Conservation (phyloP, 164 flowering plant species). For the Protea cynaroides region DNA sequence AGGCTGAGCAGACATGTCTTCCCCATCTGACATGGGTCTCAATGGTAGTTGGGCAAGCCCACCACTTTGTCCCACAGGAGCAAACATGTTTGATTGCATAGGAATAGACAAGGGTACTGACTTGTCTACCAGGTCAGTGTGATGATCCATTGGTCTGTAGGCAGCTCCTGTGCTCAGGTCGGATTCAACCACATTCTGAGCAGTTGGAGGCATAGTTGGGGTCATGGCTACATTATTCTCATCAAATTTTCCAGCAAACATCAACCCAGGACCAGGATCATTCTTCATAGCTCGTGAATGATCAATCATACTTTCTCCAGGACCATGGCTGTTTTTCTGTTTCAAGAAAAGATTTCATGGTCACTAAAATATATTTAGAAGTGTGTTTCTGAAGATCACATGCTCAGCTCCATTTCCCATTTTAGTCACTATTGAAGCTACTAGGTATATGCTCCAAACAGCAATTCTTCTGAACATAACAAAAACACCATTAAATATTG, state of each 20-base stretch:
- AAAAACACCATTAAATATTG: too few relatives aligned
- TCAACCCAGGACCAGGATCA: conserved; percentile 42
- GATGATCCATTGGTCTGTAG: conserved; percentile 43
- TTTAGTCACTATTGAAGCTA: too few relatives aligned
- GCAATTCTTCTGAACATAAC: too few relatives aligned
- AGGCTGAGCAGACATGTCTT: conserved; percentile 20
- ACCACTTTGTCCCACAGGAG: conserved; percentile 28
- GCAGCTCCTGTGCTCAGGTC: conserved; percentile 36
- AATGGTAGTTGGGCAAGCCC: conserved; percentile 34
- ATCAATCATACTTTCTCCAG: conserved; percentile 45
- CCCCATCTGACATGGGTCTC: conserved; percentile 27
- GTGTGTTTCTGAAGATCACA: neutral
- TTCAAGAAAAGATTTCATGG: neutral
- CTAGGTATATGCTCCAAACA: too few relatives aligned
- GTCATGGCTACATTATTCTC: conserved; percentile 35
- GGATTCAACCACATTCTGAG: conserved; percentile 41
- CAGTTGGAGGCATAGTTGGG: conserved; percentile 42
- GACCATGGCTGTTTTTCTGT: conserved; percentile 84
- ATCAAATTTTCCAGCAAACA: conserved; percentile 56
- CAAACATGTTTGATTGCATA: conserved; percentile 25
- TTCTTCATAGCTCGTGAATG: conserved; percentile 48
- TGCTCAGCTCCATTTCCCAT: too few relatives aligned
- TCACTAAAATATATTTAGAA: neutral
- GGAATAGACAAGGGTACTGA: conserved; percentile 34
- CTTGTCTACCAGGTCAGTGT: conserved; percentile 36